A percentile compares a stretch with the other conserved stretches of the same genome.
Evolutionary conservation across 192 early-diverging fungal species (phyloP).

Genomic region (Coemansia furcata): DNA sequence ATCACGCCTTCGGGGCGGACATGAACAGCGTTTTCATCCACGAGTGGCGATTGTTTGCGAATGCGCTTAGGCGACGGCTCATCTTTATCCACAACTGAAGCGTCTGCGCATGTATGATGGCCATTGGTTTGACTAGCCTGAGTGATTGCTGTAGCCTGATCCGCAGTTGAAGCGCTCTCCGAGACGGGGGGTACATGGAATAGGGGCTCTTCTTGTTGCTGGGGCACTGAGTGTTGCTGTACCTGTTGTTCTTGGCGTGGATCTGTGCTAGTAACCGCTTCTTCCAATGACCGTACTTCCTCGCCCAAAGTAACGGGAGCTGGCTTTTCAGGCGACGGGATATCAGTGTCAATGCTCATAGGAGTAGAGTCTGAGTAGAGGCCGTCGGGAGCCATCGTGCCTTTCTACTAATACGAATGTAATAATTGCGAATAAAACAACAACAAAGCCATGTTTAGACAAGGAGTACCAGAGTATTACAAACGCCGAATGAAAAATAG

Average conservation of each 20-base stretch:
- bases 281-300: background rate
- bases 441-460: background rate
- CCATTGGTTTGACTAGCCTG: conserved; percentile 11
- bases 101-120: background rate
- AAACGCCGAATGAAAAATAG: background rate
- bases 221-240: background rate
- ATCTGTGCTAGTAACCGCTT: background rate
- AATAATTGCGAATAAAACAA: background rate
- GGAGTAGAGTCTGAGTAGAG: conserved; percentile 9
- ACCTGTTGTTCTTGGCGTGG: background rate
- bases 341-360: conserved; percentile 21
- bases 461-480: background rate
- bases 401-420: background rate
- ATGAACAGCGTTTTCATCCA: background rate
- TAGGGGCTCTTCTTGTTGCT: background rate
- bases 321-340: conserved; percentile 34
- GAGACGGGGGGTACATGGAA: background rate
- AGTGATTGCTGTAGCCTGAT: background rate
- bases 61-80: conserved; percentile 36
- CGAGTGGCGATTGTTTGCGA: conserved; percentile 19
- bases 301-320: conserved; percentile 14
- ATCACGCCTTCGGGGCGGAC: background rate
- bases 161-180: background rate
- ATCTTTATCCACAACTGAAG: background rate
- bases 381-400: conserved; percentile 33